Base-by-base conservation (phyloP, 805 yeast species). In the Sugiyamaella chiloensis region DNA sequence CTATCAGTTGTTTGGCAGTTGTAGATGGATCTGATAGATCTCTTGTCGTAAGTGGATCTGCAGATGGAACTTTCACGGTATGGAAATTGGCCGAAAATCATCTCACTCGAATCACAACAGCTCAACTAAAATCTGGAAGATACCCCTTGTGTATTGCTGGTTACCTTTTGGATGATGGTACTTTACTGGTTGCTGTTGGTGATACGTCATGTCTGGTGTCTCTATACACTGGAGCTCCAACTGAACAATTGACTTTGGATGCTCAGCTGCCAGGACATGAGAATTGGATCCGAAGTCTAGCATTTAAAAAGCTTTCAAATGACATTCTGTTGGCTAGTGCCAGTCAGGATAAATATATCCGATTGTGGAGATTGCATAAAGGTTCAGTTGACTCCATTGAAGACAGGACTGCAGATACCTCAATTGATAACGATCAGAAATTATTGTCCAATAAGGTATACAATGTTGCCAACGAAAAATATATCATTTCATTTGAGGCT, bases 341-440 rank as follows among this genome's bases (percentile, higher is more conserved):
- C 0, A 84, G 96, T 1, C 96, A 93, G 61, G 99, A 93, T 64
- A 72, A 95, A 57, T 89, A 88, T 61, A 87, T 93, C 44, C 75
- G 99, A 54, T 67, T 93, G 36, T 93, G 99, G 99, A 78, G 87
- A 59, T 66, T 90, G 16, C 58, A 51, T 34, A 40, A 46, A 19
- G 60, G 58, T n/a, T 46, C 35, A 5, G 40, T 40, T 12, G 50
- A 47, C 21, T 48, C 51, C 5, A 40, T 51, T 9, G 23, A 14
- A 24, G 77, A 81, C 44, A 84, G 81, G 50, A 73, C 75, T 48
- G 72, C 79, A 0, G 81, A 77, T 50, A 83, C 78, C 20, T 36
- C 9, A 23, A 42, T 69, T 65, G 2, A 57, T 58, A 44, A 79
- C 75, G 58, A 71, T 81, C 54, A 71, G 72, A 7, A 68, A 24